Base-by-base conservation (phyloP, 2,329 filamentous ascomycete genomes). In the Plectosphaerella sp. region DNA sequence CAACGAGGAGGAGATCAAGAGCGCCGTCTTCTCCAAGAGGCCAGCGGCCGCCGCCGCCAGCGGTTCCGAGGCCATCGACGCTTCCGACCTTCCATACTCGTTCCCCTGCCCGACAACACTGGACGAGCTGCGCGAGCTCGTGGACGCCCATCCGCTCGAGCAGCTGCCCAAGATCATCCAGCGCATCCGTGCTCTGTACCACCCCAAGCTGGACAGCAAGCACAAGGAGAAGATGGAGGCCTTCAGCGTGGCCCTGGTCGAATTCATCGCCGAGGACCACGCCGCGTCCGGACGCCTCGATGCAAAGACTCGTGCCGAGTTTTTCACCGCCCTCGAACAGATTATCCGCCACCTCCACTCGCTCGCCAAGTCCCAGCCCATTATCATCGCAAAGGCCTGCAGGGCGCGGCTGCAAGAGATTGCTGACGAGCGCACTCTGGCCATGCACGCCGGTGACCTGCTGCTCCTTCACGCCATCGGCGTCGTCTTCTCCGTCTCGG, bases 301-400 rank as follows among this genome's bases (percentile, higher is more conserved):
- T 3, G 18, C n/a, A 16, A 12, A 20, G 16, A 43, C 41, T 9
- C n/a, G 16, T 4, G 16, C 41, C 3, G n/a, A 43, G 16, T 43
- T 43, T 9, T 20, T 43, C 41, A 43, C 41, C 10, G 41, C 41
- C n/a, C 67, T 95, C 15, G 94, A 99, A 68, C 87, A 81, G 49
- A 70, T 97, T 14, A 85, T 93, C 53, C 88, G 94, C 47, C 94
- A 99, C 68, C 78, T 96, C 22, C 95, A 99, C 71, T 97, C 93
- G 3, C 77, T 99, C 51, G 88, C 92, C 4, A 93, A 96, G 65
- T 88, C 84, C 48, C 95, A 91, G 61, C 85, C 93, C 0, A 75
- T 89, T 37, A 86, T 87, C 52, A 89, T 96, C 51, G 86, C 87
- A 22, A 83, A 81, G 41, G 41, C 41, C 2, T 43, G n/a, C 55